These are phyloP conservation scores for Penicillium alfredii DNA, from an alignment of 495 filamentous ascomycete genomes.

Conservation along the genomic window DNA sequence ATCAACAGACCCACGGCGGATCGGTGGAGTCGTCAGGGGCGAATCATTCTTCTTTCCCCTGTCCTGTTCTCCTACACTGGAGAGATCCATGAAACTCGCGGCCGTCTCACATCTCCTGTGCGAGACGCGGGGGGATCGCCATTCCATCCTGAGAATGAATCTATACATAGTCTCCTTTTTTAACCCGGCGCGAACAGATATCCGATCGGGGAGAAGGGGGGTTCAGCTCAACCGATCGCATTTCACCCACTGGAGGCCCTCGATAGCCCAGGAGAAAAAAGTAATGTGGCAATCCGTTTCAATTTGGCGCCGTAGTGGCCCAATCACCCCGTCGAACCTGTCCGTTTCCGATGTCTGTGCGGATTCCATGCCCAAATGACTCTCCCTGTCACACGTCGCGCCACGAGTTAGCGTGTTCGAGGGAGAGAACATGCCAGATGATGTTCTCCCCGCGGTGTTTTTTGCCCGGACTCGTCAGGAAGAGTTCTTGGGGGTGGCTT, in stretches of 20 bases:
- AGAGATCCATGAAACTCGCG: constrained; percentile 20
- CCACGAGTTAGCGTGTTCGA: constrained; percentile 22
- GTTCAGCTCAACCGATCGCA: too few relatives aligned
- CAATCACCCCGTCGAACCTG: constrained; percentile 9
- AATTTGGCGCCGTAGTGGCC: constrained; percentile 17
- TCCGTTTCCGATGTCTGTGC: constrained; percentile 11
- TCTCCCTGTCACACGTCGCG: constrained; percentile 20
- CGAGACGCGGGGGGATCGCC: constrained; percentile 17
- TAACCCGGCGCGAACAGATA: too few relatives aligned
- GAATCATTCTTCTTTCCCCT: too few relatives aligned
- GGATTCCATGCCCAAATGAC: constrained; percentile 16
- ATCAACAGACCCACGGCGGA: not conserved
- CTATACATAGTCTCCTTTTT: too few relatives aligned
- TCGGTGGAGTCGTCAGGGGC: not conserved
- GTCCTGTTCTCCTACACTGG: not conserved
- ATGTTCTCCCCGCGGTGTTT: not conserved
- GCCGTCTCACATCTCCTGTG: constrained; percentile 20
- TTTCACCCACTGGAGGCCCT: too few relatives aligned
- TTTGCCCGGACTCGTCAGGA: constrained; percentile 7
- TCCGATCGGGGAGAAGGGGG: too few relatives aligned
- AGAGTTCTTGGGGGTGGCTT: constrained; percentile 5
- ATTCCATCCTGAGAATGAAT: too few relatives aligned
- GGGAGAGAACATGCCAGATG: constrained; percentile 10
- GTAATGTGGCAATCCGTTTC: constrained; percentile 21
- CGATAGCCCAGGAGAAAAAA: constrained; percentile 1